These are phyloP conservation scores for Blastobotrys robertii DNA, from an alignment of 805 yeast genomes.

Conservation along the genomic window DNA sequence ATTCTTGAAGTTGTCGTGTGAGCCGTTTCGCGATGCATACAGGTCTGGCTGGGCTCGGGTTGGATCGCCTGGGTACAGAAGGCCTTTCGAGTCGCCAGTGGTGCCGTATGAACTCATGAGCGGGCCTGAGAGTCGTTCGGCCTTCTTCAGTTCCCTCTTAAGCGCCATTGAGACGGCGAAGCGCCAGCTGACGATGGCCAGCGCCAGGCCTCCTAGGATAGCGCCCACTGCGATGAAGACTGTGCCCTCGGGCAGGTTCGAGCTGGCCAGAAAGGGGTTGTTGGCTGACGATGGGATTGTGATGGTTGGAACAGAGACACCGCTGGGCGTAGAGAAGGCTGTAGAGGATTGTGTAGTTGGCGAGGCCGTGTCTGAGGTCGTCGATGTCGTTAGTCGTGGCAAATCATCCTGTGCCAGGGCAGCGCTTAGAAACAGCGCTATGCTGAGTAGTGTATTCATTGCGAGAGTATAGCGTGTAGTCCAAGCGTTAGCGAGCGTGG, in stretches of 20 bases:
- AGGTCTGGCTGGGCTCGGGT: constrained; percentile 9
- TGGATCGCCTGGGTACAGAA: constrained; percentile 13
- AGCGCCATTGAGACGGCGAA: constrained; percentile 37
- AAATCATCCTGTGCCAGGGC: too few relatives aligned
- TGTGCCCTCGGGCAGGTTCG: constrained; percentile 57
- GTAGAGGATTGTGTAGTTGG: not conserved
- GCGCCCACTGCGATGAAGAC: constrained; percentile 78
- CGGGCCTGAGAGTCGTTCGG: constrained; percentile 19
- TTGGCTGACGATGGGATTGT: constrained; percentile 47
- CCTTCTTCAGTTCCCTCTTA: constrained; percentile 40
- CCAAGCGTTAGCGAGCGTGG: too few relatives aligned
- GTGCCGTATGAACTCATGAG: constrained; percentile 1
- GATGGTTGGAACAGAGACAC: constrained; percentile 37
- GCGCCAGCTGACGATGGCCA: constrained; percentile 46
- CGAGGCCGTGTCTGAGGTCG: too few relatives aligned
- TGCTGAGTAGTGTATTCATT: too few relatives aligned
- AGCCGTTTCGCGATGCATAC: constrained; percentile 3
- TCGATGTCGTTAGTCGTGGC: too few relatives aligned
- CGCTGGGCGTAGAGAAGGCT: constrained; percentile 1
- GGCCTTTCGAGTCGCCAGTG: constrained; percentile 6
- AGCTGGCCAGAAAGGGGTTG: constrained; percentile 55
- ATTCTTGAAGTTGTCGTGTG: constrained; percentile 7
- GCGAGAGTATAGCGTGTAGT: too few relatives aligned
- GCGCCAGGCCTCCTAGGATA: constrained; percentile 48
- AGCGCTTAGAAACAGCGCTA: too few relatives aligned